Evolutionary conservation across 805 yeast genomes (phyloP).

Genomic region (Ogataea philodendri): DNA sequence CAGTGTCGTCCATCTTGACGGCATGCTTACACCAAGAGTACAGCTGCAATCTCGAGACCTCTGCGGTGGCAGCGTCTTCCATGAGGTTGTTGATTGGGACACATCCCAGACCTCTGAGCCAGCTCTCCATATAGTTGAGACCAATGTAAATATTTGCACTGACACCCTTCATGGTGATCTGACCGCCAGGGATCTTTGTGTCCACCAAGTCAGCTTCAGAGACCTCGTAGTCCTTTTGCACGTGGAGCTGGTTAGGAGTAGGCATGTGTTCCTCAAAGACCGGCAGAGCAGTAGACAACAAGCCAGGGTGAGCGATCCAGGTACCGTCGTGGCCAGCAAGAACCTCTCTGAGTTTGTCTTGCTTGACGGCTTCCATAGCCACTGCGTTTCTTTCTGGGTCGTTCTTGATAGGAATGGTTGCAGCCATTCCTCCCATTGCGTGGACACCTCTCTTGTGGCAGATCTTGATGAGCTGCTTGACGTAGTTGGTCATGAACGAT

Average conservation of each 20-base stretch:
- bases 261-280: constrained; percentile 77
- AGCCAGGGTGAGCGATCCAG: constrained; percentile 87
- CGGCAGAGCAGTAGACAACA: constrained; percentile 68
- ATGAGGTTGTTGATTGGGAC: constrained; percentile 80
- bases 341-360: constrained; percentile 76
- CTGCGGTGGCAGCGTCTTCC: constrained; percentile 93
- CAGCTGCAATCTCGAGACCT: constrained; percentile 77
- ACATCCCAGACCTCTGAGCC: constrained; percentile 83
- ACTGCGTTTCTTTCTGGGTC: constrained; percentile 59
- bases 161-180: constrained; percentile 69
- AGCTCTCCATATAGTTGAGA: constrained; percentile 76
- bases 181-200: constrained; percentile 60
- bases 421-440: constrained; percentile 92
- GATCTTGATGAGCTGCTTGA: constrained; percentile 65
- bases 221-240: constrained; percentile 43
- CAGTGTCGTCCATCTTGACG: constrained; percentile 56
- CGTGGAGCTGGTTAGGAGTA: constrained; percentile 71
- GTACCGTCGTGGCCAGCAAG: constrained; percentile 82
- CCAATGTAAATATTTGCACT: constrained; percentile 73
- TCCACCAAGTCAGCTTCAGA: constrained; percentile 59
- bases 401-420: constrained; percentile 76
- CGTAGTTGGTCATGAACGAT: constrained; percentile 79
- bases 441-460: constrained; percentile 80
- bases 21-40: constrained; percentile 83
- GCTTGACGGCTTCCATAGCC: constrained; percentile 71